Percentiles rank a stretch among this genome's conserved stretches.
Conservation (phyloP, 352 stramenopile species). For the Phytophthora sojae region DNA sequence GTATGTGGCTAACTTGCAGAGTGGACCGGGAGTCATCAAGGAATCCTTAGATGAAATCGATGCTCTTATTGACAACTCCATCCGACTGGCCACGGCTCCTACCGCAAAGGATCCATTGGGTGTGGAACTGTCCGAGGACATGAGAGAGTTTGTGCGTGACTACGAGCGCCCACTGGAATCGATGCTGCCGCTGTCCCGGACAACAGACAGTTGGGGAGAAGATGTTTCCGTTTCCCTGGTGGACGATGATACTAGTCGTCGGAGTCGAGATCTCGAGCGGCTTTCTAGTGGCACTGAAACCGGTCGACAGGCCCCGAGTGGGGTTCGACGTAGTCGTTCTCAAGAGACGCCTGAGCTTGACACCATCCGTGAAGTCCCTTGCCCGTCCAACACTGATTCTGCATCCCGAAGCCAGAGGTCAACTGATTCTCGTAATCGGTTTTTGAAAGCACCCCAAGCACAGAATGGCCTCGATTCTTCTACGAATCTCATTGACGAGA, state of each 20-base stretch:
- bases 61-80: constrained; percentile 49
- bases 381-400: constrained; percentile 22
- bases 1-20: constrained; percentile 45
- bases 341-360: constrained; percentile 45
- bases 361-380: constrained; percentile 48
- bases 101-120: constrained; percentile 18
- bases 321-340: constrained; percentile 27
- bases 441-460: neutral
- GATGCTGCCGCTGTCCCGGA: constrained; percentile 61
- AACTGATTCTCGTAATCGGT: neutral
- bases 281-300: constrained; percentile 30
- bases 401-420: constrained; percentile 22
- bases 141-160: constrained; percentile 54
- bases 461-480: constrained; percentile 1
- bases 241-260: constrained; percentile 42
- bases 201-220: constrained; percentile 70
- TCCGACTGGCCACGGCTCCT: constrained; percentile 19
- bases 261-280: constrained; percentile 30
- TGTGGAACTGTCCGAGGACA: constrained; percentile 34
- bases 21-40: constrained; percentile 51
- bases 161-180: constrained; percentile 62
- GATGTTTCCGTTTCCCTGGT: constrained; percentile 42
- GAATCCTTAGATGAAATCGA: constrained; percentile 61
- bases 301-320: constrained; percentile 16
- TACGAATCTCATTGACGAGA: neutral